phyloP scores from a whole-genome alignment of 495 filamentous ascomycete species.

The Lasiosphaeria miniovina region DNA sequence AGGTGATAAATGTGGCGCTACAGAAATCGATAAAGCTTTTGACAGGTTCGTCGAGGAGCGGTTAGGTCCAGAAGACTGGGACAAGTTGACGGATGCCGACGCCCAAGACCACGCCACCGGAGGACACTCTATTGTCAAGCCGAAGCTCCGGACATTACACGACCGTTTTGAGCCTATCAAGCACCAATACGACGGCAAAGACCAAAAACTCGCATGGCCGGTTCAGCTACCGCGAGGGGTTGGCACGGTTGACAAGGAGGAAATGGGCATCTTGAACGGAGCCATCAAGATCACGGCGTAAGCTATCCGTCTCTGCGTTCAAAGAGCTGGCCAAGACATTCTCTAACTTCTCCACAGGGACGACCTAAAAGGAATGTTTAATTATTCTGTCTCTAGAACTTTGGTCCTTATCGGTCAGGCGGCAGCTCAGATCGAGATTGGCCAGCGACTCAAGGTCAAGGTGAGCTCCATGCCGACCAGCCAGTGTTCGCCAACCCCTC shows the following conservation, averaged over 20 bases:
- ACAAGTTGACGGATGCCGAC: conserved; percentile 18
- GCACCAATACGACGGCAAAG: conserved; percentile 25
- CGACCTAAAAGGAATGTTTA: conserved; percentile 23
- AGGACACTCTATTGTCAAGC: conserved; percentile 25
- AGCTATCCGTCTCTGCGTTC: not conserved
- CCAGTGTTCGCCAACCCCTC: not conserved
- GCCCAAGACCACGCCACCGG: conserved; percentile 14
- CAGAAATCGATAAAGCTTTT: conserved; percentile 29
- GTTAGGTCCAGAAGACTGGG: conserved; percentile 19
- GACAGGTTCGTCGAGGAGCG: conserved; percentile 18
- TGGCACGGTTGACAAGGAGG: conserved; percentile 10
- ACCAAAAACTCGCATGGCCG: conserved; percentile 17
- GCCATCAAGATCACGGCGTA: conserved; percentile 20
- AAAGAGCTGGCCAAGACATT: not conserved
- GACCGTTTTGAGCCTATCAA: conserved; percentile 30
- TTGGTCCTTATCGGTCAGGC: conserved; percentile 23
- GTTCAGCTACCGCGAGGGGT: conserved; percentile 19
- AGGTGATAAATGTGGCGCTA: conserved; percentile 31
- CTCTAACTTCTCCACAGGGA: conserved; percentile 9
- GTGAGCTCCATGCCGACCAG: not conserved
- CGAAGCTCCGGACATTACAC: conserved; percentile 23
- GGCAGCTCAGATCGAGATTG: conserved; percentile 21
- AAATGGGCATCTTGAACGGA: conserved; percentile 18
- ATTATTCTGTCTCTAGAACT: conserved; percentile 23
- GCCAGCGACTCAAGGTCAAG: conserved; percentile 20